phyloP scores from a whole-genome alignment of 1,284 basidiomycete genomes.

The Cryptococcus deneoformans region DNA sequence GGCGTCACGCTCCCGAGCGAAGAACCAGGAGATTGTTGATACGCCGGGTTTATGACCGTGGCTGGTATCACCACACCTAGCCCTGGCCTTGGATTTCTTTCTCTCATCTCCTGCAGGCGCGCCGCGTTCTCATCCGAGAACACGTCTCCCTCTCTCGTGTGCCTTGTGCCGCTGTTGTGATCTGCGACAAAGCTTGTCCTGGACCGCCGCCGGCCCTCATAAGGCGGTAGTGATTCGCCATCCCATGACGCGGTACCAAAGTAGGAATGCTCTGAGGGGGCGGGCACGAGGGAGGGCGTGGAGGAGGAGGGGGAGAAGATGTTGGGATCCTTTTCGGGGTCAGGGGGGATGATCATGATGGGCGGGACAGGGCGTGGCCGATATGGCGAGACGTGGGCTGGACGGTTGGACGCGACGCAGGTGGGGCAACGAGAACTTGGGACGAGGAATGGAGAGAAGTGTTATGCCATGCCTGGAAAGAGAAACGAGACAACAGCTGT shows the following conservation, averaged over 20 bases:
- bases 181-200: background rate
- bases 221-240: constrained; percentile 39
- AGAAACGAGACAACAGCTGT: too few relatives aligned
- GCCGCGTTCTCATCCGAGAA: constrained; percentile 8
- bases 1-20: background rate
- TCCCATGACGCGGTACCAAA: constrained; percentile 14
- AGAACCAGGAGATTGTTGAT: background rate
- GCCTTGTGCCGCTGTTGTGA: background rate
- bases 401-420: too few relatives aligned
- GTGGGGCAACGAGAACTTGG: too few relatives aligned
- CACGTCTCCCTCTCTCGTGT: constrained; percentile 5
- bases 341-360: constrained; percentile 50
- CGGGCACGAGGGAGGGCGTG: constrained; percentile 25
- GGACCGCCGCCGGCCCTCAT: constrained; percentile 19
- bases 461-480: too few relatives aligned
- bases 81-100: background rate
- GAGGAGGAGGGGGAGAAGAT: constrained; percentile 32
- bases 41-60: too few relatives aligned
- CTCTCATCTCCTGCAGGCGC: background rate
- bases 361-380: background rate
- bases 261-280: constrained; percentile 15
- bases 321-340: constrained; percentile 48
- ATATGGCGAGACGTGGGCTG: too few relatives aligned
- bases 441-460: too few relatives aligned
- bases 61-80: background rate